A percentile compares a stretch with the other conserved stretches of the same genome.
These are phyloP conservation scores for Trichoderma atroviride DNA, from an alignment of 2,329 filamentous ascomycete species.

Conservation along the genomic window DNA sequence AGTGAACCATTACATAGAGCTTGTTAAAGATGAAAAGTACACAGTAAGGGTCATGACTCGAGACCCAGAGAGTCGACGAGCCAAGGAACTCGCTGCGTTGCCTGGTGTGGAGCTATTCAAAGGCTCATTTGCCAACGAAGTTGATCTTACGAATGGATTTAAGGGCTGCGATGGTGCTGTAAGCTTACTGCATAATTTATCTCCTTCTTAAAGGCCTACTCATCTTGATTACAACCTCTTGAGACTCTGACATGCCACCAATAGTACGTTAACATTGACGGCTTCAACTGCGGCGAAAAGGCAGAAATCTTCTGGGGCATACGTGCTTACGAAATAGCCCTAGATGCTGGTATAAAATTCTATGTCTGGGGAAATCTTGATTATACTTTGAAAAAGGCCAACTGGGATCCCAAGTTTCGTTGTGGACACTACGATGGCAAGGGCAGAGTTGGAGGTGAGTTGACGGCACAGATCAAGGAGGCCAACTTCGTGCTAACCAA, in stretches of 20 bases:
- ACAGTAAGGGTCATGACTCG: background rate
- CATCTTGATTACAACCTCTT: background rate
- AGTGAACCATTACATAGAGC: background rate
- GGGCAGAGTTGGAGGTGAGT: background rate
- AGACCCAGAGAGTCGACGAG: background rate
- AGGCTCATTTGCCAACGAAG: background rate
- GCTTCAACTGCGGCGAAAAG: background rate
- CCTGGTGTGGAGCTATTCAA: background rate
- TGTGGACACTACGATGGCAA: background rate
- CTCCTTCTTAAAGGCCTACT: background rate
- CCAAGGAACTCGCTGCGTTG: background rate
- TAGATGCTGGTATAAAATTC: background rate
- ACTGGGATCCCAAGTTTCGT: background rate
- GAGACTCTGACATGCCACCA: background rate
- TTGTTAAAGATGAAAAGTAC: background rate
- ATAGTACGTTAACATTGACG: background rate
- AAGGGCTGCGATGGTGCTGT: background rate
- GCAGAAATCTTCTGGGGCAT: background rate
- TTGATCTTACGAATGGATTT: background rate
- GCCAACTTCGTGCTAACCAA: background rate
- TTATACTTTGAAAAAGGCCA: background rate
- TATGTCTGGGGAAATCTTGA: background rate
- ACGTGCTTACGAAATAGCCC: background rate
- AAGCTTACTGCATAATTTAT: background rate
- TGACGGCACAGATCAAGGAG: background rate